phyloP scores from a whole-genome alignment of 768 basidiomycete genomes.

The Russula olivacea region DNA sequence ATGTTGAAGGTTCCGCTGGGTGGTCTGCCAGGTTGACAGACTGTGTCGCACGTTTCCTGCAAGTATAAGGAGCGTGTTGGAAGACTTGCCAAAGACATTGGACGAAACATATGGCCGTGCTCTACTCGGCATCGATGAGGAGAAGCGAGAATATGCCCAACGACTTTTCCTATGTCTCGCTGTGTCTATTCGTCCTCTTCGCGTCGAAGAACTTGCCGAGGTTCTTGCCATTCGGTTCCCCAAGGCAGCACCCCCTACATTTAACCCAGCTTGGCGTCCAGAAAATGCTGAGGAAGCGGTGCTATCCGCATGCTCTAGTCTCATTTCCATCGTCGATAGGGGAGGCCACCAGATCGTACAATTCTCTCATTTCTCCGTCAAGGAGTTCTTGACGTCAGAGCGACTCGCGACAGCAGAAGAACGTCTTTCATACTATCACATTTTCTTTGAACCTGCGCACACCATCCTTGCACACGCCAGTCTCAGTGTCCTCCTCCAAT shows the following conservation, averaged over 20 bases:
- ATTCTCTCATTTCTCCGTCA: conserved; percentile 11
- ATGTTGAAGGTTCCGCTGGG: conserved; percentile 5
- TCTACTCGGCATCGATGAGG: background rate
- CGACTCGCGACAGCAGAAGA: background rate
- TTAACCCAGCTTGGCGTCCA: conserved; percentile 2
- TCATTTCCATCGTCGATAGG: background rate
- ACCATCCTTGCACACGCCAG: background rate
- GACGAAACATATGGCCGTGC: conserved; percentile 1
- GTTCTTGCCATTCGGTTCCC: conserved; percentile 7
- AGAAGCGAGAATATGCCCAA: background rate
- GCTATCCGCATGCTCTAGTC: background rate
- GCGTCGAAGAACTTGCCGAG: conserved; percentile 9
- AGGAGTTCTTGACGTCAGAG: conserved; percentile 15
- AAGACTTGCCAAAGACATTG: background rate
- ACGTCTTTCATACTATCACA: conserved; percentile 7
- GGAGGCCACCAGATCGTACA: background rate
- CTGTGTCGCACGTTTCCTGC: background rate
- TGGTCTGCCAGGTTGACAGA: background rate
- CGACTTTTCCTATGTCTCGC: conserved; percentile 3
- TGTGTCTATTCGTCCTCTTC: conserved; percentile 5
- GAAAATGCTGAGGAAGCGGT: background rate
- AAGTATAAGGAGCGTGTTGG: background rate
- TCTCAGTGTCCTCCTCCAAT: conserved; percentile 8
- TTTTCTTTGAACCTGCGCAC: conserved; percentile 4
- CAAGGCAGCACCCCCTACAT: background rate